A percentile compares a stretch with the other conserved stretches of the same genome.
Evolutionary conservation across 2,329 filamentous ascomycete species (phyloP).

Genomic region (Talaromyces sp.): DNA sequence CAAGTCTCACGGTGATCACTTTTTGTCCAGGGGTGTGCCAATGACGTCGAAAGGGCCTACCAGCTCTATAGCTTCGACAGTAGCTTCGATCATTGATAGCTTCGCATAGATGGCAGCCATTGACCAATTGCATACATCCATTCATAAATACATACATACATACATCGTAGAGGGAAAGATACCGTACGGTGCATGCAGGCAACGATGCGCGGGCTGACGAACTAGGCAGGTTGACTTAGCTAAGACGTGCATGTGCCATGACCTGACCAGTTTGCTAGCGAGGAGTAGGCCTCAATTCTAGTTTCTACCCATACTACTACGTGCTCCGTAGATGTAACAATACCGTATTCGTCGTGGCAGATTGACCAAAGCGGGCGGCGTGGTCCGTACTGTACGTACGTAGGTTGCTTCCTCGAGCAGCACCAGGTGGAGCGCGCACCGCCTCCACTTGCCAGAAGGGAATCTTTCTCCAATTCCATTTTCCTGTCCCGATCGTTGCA

Average conservation of each 20-base stretch:
- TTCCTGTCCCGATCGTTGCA: not conserved
- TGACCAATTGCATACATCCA: not conserved
- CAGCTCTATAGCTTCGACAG: not conserved
- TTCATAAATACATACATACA: too few relatives aligned
- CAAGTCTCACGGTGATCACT: not conserved
- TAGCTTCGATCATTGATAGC: not conserved
- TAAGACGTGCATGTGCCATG: too few relatives aligned
- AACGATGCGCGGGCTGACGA: not conserved
- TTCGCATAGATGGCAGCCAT: not conserved
- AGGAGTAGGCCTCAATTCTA: too few relatives aligned
- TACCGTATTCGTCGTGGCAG: not conserved
- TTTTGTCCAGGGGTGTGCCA: not conserved
- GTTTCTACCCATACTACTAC: too few relatives aligned
- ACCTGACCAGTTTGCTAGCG: too few relatives aligned
- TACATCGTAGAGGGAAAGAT: too few relatives aligned
- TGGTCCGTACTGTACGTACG: not conserved
- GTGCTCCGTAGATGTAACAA: not conserved
- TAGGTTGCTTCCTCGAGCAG: not conserved
- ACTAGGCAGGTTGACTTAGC: not conserved
- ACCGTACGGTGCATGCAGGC: not conserved
- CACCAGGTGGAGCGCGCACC: not conserved
- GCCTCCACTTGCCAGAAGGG: not conserved
- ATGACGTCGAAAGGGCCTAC: not conserved
- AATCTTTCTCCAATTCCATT: not conserved
- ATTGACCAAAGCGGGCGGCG: not conserved